Conservation (phyloP, 2,329 filamentous ascomycete genomes). For the Didymella lethalis region DNA sequence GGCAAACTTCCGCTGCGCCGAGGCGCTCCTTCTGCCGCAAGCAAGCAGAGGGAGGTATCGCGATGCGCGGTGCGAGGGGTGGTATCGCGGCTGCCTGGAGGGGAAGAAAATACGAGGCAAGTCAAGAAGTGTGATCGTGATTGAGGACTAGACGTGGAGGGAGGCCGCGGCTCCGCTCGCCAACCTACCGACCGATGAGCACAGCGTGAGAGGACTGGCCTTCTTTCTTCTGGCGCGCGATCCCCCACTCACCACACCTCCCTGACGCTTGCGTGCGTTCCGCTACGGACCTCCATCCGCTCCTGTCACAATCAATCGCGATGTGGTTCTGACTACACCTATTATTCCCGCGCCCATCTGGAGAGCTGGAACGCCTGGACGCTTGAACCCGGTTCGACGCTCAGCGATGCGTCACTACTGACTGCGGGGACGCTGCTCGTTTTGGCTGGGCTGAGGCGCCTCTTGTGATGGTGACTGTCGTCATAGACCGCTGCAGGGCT, state of each 20-base stretch:
- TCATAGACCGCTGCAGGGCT: slow-evolving; percentile 6
- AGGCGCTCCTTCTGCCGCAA: neutral
- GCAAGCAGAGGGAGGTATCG: neutral
- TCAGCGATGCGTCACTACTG: neutral
- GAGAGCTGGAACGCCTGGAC: neutral
- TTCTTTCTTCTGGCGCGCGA: no score
- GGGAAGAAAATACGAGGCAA: no score
- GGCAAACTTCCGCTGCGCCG: neutral
- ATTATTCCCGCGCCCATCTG: slow-evolving; percentile 8
- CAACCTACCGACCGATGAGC: no score
- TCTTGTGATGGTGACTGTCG: slow-evolving; percentile 2
- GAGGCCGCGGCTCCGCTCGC: no score
- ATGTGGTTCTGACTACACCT: neutral
- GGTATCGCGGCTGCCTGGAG: no score
- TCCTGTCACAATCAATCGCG: no score
- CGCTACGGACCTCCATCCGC: no score
- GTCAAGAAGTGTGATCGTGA: no score
- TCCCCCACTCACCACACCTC: no score
- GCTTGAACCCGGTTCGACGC: neutral
- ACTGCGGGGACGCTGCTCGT: neutral
- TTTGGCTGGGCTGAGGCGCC: neutral
- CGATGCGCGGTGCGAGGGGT: neutral
- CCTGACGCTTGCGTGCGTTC: no score
- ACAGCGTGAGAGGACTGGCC: no score
- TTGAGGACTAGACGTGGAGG: no score